A percentile compares a stretch with the other conserved stretches of the same genome.
Evolutionary conservation across 75 land plant genomes (phyloP).

Genomic region (Larix kaempferi): DNA sequence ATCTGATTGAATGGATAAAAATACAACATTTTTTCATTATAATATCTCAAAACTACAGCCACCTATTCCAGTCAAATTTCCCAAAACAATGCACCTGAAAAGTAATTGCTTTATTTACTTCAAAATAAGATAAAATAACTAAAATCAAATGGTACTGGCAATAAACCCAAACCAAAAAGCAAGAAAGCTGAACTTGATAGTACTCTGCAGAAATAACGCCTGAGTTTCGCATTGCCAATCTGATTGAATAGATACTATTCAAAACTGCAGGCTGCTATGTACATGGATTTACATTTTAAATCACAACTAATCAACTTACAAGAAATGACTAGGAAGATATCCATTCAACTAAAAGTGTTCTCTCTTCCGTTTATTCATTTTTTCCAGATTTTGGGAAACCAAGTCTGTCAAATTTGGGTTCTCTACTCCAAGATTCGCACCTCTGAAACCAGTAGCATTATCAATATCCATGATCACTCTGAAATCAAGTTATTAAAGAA

Average conservation of each 20-base stretch:
- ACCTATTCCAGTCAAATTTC: neutral
- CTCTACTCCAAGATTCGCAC: slow-evolving; percentile 44
- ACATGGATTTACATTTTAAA: slow-evolving; percentile 2
- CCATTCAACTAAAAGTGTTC: neutral
- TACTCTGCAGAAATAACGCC: neutral
- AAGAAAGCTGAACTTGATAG: neutral
- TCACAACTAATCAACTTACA: neutral
- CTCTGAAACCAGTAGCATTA: neutral
- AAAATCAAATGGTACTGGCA: neutral
- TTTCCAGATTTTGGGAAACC: slow-evolving; percentile 60
- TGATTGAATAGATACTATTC: neutral
- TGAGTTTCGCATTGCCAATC: neutral
- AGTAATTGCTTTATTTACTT: neutral
- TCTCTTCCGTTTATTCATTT: slow-evolving; percentile 27
- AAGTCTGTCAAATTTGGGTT: slow-evolving; percentile 48
- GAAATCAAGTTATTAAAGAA: neutral
- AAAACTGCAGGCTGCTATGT: neutral
- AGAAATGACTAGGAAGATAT: neutral
- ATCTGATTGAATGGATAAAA: neutral
- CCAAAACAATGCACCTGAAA: neutral
- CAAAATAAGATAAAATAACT: neutral
- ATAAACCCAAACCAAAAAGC: neutral
- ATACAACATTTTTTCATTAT: neutral
- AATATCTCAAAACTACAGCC: neutral
- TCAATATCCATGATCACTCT: neutral